phyloP scores from a whole-genome alignment of 805 yeast species.

The Starmerella stellata region DNA sequence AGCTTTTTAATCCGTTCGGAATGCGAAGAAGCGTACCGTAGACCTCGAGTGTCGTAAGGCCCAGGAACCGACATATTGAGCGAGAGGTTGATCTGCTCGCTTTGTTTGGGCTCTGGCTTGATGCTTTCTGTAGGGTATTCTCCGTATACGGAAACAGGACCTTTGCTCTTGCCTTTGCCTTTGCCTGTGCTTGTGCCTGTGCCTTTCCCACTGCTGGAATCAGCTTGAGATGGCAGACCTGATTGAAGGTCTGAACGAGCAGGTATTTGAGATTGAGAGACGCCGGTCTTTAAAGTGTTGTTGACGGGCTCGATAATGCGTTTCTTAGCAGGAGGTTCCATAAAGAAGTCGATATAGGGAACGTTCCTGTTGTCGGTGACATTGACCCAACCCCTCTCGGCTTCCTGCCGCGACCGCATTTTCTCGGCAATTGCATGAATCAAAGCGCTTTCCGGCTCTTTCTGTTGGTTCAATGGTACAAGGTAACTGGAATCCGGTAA shows the following conservation, averaged over 20 bases:
- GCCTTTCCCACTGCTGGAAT: neutral
- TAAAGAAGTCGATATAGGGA: slow-evolving; percentile 57
- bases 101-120: too few relatives aligned
- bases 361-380: slow-evolving; percentile 71
- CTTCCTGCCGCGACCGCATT: slow-evolving; percentile 38
- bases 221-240: neutral
- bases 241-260: neutral
- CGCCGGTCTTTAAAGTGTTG: neutral
- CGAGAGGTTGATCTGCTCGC: neutral
- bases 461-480: slow-evolving; percentile 56
- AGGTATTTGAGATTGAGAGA: too few relatives aligned
- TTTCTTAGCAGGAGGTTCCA: slow-evolving; percentile 13
- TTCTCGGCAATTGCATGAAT: slow-evolving; percentile 74
- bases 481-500: slow-evolving; percentile 83
- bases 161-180: neutral
- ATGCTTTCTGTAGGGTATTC: neutral
- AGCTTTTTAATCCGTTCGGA: neutral
- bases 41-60: neutral
- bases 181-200: neutral
- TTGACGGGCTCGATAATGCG: neutral
- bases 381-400: slow-evolving; percentile 58
- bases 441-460: slow-evolving; percentile 60
- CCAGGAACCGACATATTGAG: neutral
- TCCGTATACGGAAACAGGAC: neutral
- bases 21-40: neutral